Conservation (phyloP, 2,329 filamentous ascomycete genomes). For the Fusarium algeriense region DNA sequence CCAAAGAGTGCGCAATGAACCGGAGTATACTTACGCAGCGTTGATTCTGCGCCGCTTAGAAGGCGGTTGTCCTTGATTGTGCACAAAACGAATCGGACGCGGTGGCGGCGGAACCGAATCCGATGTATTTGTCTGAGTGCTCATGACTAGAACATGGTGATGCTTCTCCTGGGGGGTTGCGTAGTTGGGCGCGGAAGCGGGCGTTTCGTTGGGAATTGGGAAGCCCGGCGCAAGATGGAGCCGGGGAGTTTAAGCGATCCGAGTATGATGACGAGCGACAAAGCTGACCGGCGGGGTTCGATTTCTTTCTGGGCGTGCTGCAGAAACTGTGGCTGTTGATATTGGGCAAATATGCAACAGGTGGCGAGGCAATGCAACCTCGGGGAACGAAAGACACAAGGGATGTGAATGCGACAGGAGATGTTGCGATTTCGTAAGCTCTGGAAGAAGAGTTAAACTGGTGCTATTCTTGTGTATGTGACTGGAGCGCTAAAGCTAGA, state of each 20-base stretch:
- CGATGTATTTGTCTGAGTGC: slow-evolving; percentile 58
- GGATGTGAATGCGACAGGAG: slow-evolving; percentile 33
- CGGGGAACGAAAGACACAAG: slow-evolving; percentile 17
- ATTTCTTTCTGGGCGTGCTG: slow-evolving; percentile 29
- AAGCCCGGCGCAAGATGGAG: slow-evolving; percentile 29
- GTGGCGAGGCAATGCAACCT: slow-evolving; percentile 37
- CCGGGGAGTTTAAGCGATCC: slow-evolving; percentile 29
- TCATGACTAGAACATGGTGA: slow-evolving; percentile 60
- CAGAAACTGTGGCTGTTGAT: slow-evolving; percentile 31
- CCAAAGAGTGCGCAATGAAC: not conserved
- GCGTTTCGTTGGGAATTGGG: slow-evolving; percentile 16
- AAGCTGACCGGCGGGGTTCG: slow-evolving; percentile 40
- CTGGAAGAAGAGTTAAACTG: slow-evolving; percentile 11
- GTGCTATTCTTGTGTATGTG: not conserved
- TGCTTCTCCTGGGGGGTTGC: slow-evolving; percentile 29
- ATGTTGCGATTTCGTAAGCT: slow-evolving; percentile 18
- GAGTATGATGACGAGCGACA: slow-evolving; percentile 33
- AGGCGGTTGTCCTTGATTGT: slow-evolving; percentile 83
- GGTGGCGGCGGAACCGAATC: slow-evolving; percentile 56
- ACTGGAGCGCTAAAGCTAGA: slow-evolving; percentile 31
- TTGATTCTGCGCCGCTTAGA: slow-evolving; percentile 83
- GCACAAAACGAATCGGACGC: slow-evolving; percentile 81
- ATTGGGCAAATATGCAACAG: slow-evolving; percentile 22
- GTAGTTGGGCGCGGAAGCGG: slow-evolving; percentile 28
- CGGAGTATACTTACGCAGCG: slow-evolving; percentile 72